Percentiles rank a stretch among this genome's conserved stretches.
Evolutionary conservation across 106 monocot genomes (phyloP).

Genomic region (Chionographis japonica): DNA sequence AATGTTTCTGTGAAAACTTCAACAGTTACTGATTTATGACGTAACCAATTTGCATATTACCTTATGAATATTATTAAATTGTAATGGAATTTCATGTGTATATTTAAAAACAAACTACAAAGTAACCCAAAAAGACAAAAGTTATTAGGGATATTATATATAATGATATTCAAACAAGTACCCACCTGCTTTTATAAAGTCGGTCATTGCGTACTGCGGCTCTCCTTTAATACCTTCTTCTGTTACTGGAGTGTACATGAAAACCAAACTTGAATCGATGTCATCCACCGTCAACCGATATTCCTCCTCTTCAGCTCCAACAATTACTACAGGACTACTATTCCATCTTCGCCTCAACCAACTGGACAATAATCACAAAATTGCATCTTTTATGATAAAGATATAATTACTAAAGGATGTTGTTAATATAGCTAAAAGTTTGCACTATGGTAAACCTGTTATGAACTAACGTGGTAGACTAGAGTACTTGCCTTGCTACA

Average conservation of each 20-base stretch:
- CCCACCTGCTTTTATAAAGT: constrained; percentile 87
- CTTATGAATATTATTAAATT: too few species aligned
- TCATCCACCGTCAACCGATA: constrained; percentile 71
- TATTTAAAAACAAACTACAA: background rate
- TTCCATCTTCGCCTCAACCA: constrained; percentile 96
- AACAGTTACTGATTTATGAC: too few species aligned
- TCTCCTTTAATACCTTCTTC: constrained; percentile 85
- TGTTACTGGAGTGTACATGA: constrained; percentile 90
- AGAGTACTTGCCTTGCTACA: constrained; percentile 62
- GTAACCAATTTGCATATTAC: too few species aligned
- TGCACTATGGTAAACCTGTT: background rate
- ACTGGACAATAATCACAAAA: constrained; percentile 21
- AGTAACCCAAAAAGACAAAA: background rate
- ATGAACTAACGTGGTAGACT: background rate
- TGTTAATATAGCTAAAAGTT: background rate
- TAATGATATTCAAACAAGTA: background rate
- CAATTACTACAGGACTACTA: constrained; percentile 61
- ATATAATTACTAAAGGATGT: background rate
- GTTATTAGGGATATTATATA: background rate
- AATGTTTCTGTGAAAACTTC: too few species aligned
- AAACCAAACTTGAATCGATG: constrained; percentile 82
- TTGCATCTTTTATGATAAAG: background rate
- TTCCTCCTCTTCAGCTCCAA: constrained; percentile 80
- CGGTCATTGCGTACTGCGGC: constrained; percentile 81
- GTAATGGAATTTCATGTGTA: too few species aligned